Evolutionary conservation across 495 filamentous ascomycete species (phyloP).

Genomic region (Neurospora sp.): DNA sequence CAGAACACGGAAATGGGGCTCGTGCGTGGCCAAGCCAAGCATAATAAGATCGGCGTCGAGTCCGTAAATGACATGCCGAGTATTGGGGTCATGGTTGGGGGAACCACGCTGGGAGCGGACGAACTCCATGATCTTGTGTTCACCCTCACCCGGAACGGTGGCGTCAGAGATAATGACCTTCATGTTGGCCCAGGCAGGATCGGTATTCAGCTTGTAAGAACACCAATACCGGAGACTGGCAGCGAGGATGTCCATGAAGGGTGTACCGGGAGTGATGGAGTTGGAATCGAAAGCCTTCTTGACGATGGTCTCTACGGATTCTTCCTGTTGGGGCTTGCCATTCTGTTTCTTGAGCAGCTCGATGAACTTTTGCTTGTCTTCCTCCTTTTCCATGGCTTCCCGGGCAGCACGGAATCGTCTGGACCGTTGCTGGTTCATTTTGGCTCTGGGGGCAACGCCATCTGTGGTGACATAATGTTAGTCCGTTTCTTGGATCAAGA

Average conservation of each 20-base stretch:
- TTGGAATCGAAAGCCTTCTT: constrained; percentile 98
- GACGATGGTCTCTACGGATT: constrained; percentile 50
- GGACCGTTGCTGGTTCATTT: constrained; percentile 96
- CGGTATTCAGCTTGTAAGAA: constrained; percentile 91
- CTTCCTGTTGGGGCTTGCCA: constrained; percentile 49
- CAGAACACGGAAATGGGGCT: constrained; percentile 93
- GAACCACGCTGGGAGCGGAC: constrained; percentile 84
- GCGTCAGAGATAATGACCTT: constrained; percentile 98
- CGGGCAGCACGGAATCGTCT: constrained; percentile 86
- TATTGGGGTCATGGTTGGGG: constrained; percentile 91
- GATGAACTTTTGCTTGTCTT: constrained; percentile 76
- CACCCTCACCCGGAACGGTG: constrained; percentile 93
- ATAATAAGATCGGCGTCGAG: constrained; percentile 98
- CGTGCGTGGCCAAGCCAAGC: constrained; percentile 93
- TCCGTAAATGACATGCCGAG: constrained; percentile 89
- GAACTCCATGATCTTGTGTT: constrained; percentile 99
- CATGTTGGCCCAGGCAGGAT: constrained; percentile 92
- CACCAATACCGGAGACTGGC: constrained; percentile 90
- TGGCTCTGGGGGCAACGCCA: constrained; percentile 86
- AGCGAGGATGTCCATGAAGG: constrained; percentile 96
- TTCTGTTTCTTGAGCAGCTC: constrained; percentile 70
- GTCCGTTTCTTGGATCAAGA: constrained; percentile 2
- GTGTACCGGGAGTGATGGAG: constrained; percentile 93
- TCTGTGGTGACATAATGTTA: constrained; percentile 44
- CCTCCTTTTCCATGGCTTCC: constrained; percentile 88